These are phyloP conservation scores for Candida oleophila DNA, from an alignment of 805 yeast genomes.

Conservation along the genomic window DNA sequence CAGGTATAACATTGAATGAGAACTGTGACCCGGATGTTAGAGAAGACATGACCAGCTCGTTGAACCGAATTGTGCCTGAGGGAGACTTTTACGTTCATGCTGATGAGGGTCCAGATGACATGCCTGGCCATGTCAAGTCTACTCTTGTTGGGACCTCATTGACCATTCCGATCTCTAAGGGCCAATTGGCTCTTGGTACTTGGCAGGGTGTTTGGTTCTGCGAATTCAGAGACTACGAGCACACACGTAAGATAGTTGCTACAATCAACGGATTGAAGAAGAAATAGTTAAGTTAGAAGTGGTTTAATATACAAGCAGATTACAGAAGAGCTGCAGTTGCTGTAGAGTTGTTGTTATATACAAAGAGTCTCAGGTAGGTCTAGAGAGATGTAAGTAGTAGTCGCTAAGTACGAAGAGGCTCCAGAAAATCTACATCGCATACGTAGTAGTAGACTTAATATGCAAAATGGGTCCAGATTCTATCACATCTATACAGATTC, in stretches of 20 bases:
- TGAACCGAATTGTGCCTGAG: constrained; percentile 71
- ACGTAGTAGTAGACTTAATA: too few relatives aligned
- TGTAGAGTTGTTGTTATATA: too few relatives aligned
- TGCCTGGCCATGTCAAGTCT: constrained; percentile 79
- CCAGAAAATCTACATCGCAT: too few relatives aligned
- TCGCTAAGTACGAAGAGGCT: too few relatives aligned
- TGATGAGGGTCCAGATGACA: constrained; percentile 82
- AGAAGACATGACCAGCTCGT: constrained; percentile 60
- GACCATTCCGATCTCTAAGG: constrained; percentile 68
- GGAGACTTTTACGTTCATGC: constrained; percentile 55
- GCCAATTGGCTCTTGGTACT: constrained; percentile 68
- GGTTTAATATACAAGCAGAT: too few relatives aligned
- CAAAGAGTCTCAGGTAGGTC: too few relatives aligned
- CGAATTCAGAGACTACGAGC: constrained; percentile 67
- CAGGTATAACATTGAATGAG: constrained; percentile 74
- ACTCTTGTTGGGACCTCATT: constrained; percentile 60
- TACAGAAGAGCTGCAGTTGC: too few relatives aligned
- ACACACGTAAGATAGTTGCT: constrained; percentile 66
- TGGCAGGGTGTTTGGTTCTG: constrained; percentile 84
- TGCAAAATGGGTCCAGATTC: too few relatives aligned
- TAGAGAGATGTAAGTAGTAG: too few relatives aligned
- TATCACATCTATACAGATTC: too few relatives aligned
- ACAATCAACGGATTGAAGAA: constrained; percentile 63
- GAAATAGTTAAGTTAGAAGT: too few relatives aligned
- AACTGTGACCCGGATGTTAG: constrained; percentile 81